Conservation (phyloP, 129 eudicot species). For the Flaveria sonorensis region DNA sequence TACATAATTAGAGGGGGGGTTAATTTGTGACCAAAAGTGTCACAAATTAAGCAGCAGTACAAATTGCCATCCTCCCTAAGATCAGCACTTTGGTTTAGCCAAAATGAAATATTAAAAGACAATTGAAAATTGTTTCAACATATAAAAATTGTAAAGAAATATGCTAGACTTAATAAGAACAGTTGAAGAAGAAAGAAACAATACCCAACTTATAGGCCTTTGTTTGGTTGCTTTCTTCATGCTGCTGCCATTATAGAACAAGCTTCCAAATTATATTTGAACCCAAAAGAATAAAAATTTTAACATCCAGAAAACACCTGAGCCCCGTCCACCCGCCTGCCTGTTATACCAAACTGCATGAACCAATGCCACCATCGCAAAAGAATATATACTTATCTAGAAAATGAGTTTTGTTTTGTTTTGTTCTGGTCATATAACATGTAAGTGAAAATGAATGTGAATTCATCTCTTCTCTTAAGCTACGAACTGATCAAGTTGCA, state of each 20-base stretch:
- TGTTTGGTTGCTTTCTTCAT: constrained; percentile 23
- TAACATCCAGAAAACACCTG: constrained; percentile 24
- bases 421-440: constrained; percentile 21
- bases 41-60: constrained; percentile 30
- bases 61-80: not conserved
- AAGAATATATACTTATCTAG: constrained; percentile 48
- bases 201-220: constrained; percentile 29
- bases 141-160: constrained; percentile 37
- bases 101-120: constrained; percentile 20
- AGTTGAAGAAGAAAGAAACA: constrained; percentile 31
- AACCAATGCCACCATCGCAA: constrained; percentile 46
- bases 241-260: constrained; percentile 32
- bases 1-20: constrained; percentile 22
- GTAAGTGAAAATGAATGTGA: constrained; percentile 40
- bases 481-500: constrained; percentile 92
- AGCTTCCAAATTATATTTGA: constrained; percentile 30
- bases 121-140: constrained; percentile 33
- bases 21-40: constrained; percentile 28
- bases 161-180: constrained; percentile 29
- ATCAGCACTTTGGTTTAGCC: constrained; percentile 30
- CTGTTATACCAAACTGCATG: constrained; percentile 32
- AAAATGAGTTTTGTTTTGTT: constrained; percentile 30
- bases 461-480: constrained; percentile 51
- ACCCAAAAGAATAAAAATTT: constrained; percentile 49
- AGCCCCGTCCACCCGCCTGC: constrained; percentile 10